Base-by-base conservation (phyloP, 768 basidiomycete species). In the Hygrophorus pudorinus region DNA sequence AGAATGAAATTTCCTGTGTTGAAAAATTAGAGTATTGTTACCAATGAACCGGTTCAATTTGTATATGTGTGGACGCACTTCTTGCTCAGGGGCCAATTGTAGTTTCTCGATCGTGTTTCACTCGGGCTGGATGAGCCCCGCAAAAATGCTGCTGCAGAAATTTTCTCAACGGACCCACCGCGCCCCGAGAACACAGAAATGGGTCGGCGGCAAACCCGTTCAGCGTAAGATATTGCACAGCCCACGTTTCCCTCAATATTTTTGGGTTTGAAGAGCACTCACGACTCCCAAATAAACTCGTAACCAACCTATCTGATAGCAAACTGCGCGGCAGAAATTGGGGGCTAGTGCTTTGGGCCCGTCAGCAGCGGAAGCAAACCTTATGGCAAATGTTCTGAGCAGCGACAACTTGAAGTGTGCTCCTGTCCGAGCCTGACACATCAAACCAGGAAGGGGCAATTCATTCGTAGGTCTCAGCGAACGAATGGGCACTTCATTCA, bases 61-160 rank as follows among this genome's bases (percentile, higher is more conserved):
- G 28, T 45, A 65, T 66, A 64, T 59, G 66, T 66, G 20, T 32
- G 62, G 66, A 53, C 58, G 21, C 44, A 45, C 50, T 47, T 53
- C 13, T 11, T n/a, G 28, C 14, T 42, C 41, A 42, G 41, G 41
- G 41, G 41, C 29, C 9, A 5, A 28, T 13, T 30, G 14, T 12
- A 14, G 27, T 42, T 21, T 45, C 42, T 62, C 68, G 72, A 73
- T 72, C 70, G 67, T 68, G 71, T 72, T 69, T 73, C 70, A 70
- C 49, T 48, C 42, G 46, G 45, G 40, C 14, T 17, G 8, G 41
- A 27, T 11, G 27, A 21, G 27, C 14, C 27, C n/a, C 40, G 13
- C 28, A 13, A 24, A 41, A 30, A 41, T 30, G n/a, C 13, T 14
- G 18, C 27, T 30, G 18, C 34, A 36, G 30, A 33, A 44, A 11